Percentiles rank a stretch among this genome's conserved stretches.
Evolutionary conservation across 805 yeast species (phyloP).

Genomic region (Blastobotrys chiropterorum): DNA sequence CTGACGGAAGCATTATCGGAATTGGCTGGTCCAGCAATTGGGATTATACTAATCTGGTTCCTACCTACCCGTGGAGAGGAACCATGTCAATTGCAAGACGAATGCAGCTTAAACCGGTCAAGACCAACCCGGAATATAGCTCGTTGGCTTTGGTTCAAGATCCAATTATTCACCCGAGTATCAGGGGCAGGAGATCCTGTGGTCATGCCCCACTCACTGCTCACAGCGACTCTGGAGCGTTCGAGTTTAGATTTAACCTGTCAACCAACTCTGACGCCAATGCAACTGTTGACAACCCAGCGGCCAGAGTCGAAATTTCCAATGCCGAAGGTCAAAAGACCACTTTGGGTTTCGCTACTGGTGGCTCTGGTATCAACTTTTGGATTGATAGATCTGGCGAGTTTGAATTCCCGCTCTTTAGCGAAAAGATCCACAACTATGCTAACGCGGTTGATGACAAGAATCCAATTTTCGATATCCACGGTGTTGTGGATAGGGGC

Average conservation of each 20-base stretch:
- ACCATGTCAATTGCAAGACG: conserved; percentile 27
- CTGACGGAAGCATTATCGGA: conserved; percentile 29
- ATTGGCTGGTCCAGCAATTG: conserved; percentile 42
- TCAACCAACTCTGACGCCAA: not conserved
- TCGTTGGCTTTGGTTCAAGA: not conserved
- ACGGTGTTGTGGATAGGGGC: not conserved
- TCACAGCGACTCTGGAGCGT: not conserved
- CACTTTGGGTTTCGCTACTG: not conserved
- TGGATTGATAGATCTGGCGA: not conserved
- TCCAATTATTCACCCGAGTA: not conserved
- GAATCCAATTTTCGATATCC: not conserved
- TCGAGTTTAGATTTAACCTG: not conserved
- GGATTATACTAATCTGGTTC: conserved; percentile 35
- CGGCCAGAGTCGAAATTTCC: not conserved
- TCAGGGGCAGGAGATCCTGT: not conserved
- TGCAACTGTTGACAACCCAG: not conserved
- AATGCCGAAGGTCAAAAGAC: not conserved
- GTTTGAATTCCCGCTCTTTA: not conserved
- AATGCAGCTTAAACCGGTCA: not conserved
- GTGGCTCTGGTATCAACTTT: not conserved
- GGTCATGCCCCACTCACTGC: not conserved
- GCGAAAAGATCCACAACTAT: not conserved
- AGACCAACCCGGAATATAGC: not conserved
- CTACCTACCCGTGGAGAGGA: conserved; percentile 34
- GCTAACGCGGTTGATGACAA: not conserved